Conservation (phyloP, 2,329 filamentous ascomycete genomes). For the Dendryphion nanum region DNA sequence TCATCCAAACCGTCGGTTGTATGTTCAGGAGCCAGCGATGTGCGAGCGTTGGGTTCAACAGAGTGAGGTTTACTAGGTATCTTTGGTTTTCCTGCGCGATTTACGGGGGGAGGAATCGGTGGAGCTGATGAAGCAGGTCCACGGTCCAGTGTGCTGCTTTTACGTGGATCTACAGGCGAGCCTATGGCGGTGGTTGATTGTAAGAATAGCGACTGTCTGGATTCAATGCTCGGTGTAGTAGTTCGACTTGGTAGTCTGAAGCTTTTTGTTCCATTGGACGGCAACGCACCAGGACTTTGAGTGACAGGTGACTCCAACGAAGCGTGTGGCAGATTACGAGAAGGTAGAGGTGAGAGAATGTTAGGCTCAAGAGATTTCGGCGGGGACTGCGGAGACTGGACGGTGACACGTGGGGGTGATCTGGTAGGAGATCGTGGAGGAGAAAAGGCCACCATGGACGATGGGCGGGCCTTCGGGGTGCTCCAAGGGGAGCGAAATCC, state of each 20-base stretch:
- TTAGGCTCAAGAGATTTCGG: constrained; percentile 47
- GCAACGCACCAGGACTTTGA: constrained; percentile 5
- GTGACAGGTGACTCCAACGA: constrained; percentile 22
- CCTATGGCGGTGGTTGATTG: constrained; percentile 16
- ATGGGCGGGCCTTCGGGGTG: constrained; percentile 41
- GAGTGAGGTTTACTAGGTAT: constrained; percentile 51
- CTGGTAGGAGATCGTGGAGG: constrained; percentile 47
- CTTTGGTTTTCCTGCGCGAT: constrained; percentile 76
- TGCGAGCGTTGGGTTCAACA: constrained; percentile 18
- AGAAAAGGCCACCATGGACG: constrained; percentile 50
- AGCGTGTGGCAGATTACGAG: constrained; percentile 21
- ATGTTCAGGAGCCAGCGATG: constrained; percentile 38
- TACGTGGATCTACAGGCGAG: constrained; percentile 26
- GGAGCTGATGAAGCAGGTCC: constrained; percentile 41
- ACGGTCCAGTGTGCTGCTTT: constrained; percentile 18
- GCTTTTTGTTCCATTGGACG: constrained; percentile 23
- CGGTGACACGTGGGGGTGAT: constrained; percentile 63
- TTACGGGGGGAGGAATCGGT: constrained; percentile 66
- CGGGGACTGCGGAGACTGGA: constrained; percentile 70
- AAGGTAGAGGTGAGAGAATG: constrained; percentile 35
- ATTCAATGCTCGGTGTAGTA: constrained; percentile 43
- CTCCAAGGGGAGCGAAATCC: constrained; percentile 32
- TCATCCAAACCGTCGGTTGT: constrained; percentile 43
- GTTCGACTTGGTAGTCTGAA: constrained; percentile 41
- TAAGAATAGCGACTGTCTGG: constrained; percentile 36